Evolutionary conservation across 192 early-diverging fungal genomes (phyloP).

Genomic region (Backusella mclennaniae): DNA sequence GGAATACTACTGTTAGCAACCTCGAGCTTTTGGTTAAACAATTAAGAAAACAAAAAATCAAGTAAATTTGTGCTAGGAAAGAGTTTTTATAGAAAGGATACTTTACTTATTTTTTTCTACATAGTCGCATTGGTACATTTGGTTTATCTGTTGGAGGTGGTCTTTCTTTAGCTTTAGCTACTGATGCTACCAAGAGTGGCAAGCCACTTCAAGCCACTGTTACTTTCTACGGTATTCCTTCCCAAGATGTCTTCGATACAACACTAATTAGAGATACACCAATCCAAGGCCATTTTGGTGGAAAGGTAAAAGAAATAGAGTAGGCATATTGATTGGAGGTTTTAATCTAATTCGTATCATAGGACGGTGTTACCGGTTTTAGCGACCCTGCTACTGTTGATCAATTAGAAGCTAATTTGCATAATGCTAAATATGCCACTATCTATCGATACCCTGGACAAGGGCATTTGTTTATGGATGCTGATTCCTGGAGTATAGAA

Average conservation of each 20-base stretch:
- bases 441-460: constrained; percentile 29
- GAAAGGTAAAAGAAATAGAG: constrained; percentile 14
- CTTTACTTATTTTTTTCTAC: neutral
- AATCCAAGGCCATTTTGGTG: constrained; percentile 31
- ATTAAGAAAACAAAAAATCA: constrained; percentile 21
- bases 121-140: constrained; percentile 39
- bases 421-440: constrained; percentile 7
- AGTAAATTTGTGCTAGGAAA: neutral
- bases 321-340: no score
- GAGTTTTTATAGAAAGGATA: neutral
- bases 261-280: constrained; percentile 19
- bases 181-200: constrained; percentile 19
- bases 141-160: constrained; percentile 55
- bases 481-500: constrained; percentile 20
- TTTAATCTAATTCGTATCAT: neutral
- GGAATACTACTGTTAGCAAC: constrained; percentile 33
- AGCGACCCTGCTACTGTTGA: constrained; percentile 24
- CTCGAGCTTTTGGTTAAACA: constrained; percentile 14
- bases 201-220: constrained; percentile 27
- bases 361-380: constrained; percentile 26
- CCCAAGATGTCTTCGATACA: constrained; percentile 19
- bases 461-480: constrained; percentile 32
- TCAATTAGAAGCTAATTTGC: constrained; percentile 11
- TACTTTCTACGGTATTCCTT: constrained; percentile 37
- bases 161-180: constrained; percentile 38